phyloP scores from a whole-genome alignment of 2,329 filamentous ascomycete genomes.

The Karstenula rhodostoma region DNA sequence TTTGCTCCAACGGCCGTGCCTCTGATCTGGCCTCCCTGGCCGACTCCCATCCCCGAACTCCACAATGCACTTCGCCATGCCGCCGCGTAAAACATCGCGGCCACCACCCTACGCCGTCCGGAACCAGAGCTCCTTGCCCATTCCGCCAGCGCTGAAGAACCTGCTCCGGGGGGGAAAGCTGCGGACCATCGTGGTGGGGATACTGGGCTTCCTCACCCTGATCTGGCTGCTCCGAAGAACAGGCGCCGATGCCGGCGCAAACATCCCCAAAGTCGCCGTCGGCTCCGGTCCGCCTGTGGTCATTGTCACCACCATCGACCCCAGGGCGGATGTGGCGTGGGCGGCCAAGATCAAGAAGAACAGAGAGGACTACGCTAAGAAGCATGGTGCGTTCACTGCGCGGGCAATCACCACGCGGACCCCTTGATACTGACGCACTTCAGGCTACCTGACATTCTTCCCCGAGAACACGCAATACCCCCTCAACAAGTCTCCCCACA shows the following conservation, averaged over 20 bases:
- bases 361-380: slow-evolving; percentile 81
- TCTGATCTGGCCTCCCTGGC: slow-evolving; percentile 27
- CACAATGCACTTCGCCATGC: slow-evolving; percentile 88
- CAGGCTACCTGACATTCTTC: slow-evolving; percentile 89
- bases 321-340: slow-evolving; percentile 71
- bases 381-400: slow-evolving; percentile 72
- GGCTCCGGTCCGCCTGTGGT: slow-evolving; percentile 67
- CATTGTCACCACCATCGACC: slow-evolving; percentile 85
- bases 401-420: too few relatives aligned
- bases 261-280: slow-evolving; percentile 45
- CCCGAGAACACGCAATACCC: slow-evolving; percentile 79
- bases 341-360: slow-evolving; percentile 80
- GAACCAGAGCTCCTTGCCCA: slow-evolving; percentile 53
- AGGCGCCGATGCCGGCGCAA: slow-evolving; percentile 25
- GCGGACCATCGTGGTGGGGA: slow-evolving; percentile 62
- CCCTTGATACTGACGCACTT: slow-evolving; percentile 15
- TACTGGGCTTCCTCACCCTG: slow-evolving; percentile 63
- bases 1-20: slow-evolving; percentile 16
- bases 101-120: slow-evolving; percentile 74
- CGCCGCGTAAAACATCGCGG: slow-evolving; percentile 82
- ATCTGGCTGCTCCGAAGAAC: slow-evolving; percentile 48
- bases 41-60: slow-evolving; percentile 20
- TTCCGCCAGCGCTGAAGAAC: slow-evolving; percentile 57
- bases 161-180: slow-evolving; percentile 67
- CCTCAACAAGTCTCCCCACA: slow-evolving; percentile 62